Conservation (phyloP, 495 filamentous ascomycete species). For the Aspergillus incahuasiensis region DNA sequence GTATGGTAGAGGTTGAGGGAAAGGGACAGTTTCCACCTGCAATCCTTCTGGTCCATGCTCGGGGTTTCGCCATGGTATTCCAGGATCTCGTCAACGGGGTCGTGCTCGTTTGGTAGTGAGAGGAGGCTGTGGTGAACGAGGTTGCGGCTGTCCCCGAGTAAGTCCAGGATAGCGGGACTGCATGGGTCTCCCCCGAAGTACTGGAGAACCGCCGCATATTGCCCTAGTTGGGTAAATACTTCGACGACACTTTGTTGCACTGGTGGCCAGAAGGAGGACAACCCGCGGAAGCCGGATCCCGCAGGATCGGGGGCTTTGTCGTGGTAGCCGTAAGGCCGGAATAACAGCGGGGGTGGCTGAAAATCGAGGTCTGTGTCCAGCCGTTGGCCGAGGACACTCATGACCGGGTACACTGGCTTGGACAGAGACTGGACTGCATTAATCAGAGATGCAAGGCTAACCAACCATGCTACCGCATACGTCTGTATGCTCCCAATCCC, state of each 20-base stretch:
- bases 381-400: not conserved
- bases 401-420: slow-evolving; percentile 4
- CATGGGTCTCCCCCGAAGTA: not conserved
- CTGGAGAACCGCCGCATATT: not conserved
- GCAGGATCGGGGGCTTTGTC: too few species aligned
- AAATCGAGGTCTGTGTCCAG: not conserved
- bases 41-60: not conserved
- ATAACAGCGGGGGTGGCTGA: not conserved
- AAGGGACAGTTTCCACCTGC: not conserved
- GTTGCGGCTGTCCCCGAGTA: slow-evolving; percentile 4
- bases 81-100: not conserved
- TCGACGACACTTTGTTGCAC: not conserved
- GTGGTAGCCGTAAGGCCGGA: not conserved
- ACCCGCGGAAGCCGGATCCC: slow-evolving; percentile 4
- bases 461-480: slow-evolving; percentile 6
- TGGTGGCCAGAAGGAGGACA: not conserved
- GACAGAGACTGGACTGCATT: not conserved
- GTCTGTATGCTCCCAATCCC: slow-evolving; percentile 1
- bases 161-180: not conserved
- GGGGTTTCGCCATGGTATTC: too few species aligned
- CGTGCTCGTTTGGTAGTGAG: slow-evolving; percentile 1
- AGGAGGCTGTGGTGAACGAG: slow-evolving; percentile 4
- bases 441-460: slow-evolving; percentile 4
- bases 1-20: slow-evolving; percentile 1
- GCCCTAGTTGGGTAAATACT: not conserved